These are phyloP conservation scores for Cercophora samala DNA, from an alignment of 495 filamentous ascomycete species.

Conservation along the genomic window DNA sequence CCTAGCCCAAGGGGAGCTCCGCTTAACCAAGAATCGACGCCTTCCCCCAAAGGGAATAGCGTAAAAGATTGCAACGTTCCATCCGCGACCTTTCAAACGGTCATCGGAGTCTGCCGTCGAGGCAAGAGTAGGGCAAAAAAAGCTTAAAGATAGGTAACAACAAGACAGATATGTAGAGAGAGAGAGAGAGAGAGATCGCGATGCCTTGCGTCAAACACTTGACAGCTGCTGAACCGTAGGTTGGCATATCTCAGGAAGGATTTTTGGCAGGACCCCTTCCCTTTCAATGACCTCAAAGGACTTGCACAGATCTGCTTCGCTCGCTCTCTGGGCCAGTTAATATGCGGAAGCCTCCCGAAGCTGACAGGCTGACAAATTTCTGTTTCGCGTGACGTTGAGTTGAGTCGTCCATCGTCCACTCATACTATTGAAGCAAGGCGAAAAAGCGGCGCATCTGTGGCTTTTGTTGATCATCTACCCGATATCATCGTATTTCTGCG, in stretches of 20 bases:
- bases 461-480: neutral
- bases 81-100: slow-evolving; percentile 9
- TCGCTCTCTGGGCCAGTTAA: neutral
- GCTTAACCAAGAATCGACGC: slow-evolving; percentile 7
- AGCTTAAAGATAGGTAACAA: neutral
- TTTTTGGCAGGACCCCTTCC: neutral
- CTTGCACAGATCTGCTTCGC: neutral
- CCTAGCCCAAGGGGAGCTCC: neutral
- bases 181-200: neutral
- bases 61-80: slow-evolving; percentile 21
- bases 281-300: neutral
- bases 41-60: slow-evolving; percentile 7
- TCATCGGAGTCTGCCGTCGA: slow-evolving; percentile 14
- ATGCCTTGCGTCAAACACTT: neutral
- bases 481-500: neutral
- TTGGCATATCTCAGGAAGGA: neutral
- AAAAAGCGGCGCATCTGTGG: neutral
- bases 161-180: neutral
- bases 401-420: neutral
- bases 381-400: neutral
- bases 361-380: neutral
- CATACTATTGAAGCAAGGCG: neutral
- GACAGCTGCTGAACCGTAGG: neutral
- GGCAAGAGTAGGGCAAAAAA: neutral
- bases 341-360: neutral